Base-by-base conservation (phyloP, 345 rosid genomes). In the Pistacia atlantica region DNA sequence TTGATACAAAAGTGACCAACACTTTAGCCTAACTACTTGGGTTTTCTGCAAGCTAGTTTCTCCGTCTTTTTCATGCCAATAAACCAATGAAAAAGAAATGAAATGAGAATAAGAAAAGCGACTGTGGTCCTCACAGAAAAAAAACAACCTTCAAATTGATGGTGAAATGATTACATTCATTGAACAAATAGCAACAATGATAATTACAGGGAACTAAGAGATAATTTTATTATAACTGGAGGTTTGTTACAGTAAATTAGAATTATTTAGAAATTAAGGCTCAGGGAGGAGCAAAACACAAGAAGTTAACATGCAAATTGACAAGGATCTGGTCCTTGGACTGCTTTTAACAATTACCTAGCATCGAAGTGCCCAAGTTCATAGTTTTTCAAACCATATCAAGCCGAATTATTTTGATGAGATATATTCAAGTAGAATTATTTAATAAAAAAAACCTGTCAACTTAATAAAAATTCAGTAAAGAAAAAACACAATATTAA, bases 1-100 rank as follows among this genome's bases (percentile, higher is more conserved):
- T 85, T 37, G 99, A 92, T 52, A 91, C 89, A 22, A 93, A 71
- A 4, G 99, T 92, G 33, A 97, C 99, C 28, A 90, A 25, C 42
- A 92, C 82, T 82, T 95, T 93, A 70, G 98, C 99, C 45, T 87
- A 90, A 69, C 96, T 90, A 71, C 92, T 90, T 18, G 25, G 77
- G 67, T 66, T 89, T 89, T 80, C 78, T 87, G 77, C 84, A 55
- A 45, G 82, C 80, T 33, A 92, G 75, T 66, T 78, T 87, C 87
- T 93, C 98, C 99, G 93, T 91, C 80, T 97, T 92, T 77, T 48
- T 80, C 6, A 49, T 12, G 25, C 25, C 25, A 25, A 25, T 25
- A 25, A 25, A 25, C 25, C 25, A 25, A 25, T 25, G 5, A n/a
- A 64, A 77, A 9, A 62, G 61, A 79, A 48, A 48, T 49, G 38